These are phyloP conservation scores for Berkeleyomyces basicola DNA, from an alignment of 2,329 filamentous ascomycete species.

Conservation along the genomic window DNA sequence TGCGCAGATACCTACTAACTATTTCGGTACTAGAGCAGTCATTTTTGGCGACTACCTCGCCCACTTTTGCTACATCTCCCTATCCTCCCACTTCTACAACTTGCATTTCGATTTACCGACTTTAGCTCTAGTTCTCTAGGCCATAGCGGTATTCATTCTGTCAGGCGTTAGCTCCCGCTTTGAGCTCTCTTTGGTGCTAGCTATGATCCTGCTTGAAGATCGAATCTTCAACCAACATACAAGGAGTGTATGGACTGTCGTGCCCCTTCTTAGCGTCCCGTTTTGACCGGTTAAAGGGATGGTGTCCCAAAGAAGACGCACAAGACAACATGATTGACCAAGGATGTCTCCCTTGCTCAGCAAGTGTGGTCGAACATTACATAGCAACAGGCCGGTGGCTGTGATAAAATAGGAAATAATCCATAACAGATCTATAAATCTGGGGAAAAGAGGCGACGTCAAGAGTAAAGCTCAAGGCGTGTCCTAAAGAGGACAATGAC, in stretches of 20 bases:
- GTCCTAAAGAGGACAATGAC: not conserved
- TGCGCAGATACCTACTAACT: no score
- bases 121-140: not conserved
- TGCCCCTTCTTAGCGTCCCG: no score
- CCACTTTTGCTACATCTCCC: not conserved
- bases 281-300: not conserved
- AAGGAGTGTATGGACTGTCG: no score
- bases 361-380: not conserved
- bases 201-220: no score
- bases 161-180: no score
- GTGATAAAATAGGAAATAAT: not conserved
- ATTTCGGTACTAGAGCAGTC: no score
- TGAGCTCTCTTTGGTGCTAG: no score
- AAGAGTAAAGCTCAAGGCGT: no score
- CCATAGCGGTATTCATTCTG: no score
- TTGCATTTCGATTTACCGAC: not conserved
- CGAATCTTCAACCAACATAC: no score
- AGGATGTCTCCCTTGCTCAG: not conserved
- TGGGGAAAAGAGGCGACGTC: no score
- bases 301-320: not conserved
- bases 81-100: not conserved
- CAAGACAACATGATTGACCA: not conserved
- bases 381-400: not conserved
- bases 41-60: not conserved
- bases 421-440: not conserved